phyloP scores from a whole-genome alignment of 768 basidiomycete genomes.

The Coprinellus micaceus region DNA sequence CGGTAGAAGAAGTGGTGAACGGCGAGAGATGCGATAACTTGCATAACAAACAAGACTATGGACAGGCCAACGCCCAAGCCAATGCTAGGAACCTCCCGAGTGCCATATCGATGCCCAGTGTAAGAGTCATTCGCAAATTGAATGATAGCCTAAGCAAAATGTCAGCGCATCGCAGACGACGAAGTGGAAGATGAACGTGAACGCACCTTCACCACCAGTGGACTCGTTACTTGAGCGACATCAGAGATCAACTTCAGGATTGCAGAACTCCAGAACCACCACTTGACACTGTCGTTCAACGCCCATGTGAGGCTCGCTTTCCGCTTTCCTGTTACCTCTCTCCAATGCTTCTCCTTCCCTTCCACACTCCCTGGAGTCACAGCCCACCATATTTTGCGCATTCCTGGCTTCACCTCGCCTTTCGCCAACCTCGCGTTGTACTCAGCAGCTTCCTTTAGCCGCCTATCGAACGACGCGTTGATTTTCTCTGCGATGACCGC shows the following conservation, averaged over 20 bases:
- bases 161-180: background rate
- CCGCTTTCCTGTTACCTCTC: constrained; percentile 57
- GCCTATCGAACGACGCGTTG: constrained; percentile 56
- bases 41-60: constrained; percentile 65
- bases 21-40: constrained; percentile 62
- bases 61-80: constrained; percentile 71
- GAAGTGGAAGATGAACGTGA: background rate
- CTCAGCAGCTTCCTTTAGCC: constrained; percentile 51
- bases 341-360: constrained; percentile 61
- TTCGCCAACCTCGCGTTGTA: constrained; percentile 69
- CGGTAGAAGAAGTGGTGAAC: constrained; percentile 86
- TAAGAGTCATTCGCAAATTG: constrained; percentile 67
- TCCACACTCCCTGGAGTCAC: constrained; percentile 46
- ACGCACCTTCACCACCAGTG: constrained; percentile 73
- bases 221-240: constrained; percentile 68
- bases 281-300: constrained; percentile 73
- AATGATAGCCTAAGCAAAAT: constrained; percentile 54
- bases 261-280: constrained; percentile 77
- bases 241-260: constrained; percentile 60
- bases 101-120: constrained; percentile 35
- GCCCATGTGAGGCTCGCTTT: constrained; percentile 63
- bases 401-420: constrained; percentile 58
- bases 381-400: constrained; percentile 57
- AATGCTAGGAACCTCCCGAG: constrained; percentile 34
- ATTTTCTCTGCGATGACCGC: constrained; percentile 60